Percentiles rank a stretch among this genome's conserved stretches.
Evolutionary conservation across 2,329 filamentous ascomycete species (phyloP).

Genomic region (Teratosphaeria gauchensis): DNA sequence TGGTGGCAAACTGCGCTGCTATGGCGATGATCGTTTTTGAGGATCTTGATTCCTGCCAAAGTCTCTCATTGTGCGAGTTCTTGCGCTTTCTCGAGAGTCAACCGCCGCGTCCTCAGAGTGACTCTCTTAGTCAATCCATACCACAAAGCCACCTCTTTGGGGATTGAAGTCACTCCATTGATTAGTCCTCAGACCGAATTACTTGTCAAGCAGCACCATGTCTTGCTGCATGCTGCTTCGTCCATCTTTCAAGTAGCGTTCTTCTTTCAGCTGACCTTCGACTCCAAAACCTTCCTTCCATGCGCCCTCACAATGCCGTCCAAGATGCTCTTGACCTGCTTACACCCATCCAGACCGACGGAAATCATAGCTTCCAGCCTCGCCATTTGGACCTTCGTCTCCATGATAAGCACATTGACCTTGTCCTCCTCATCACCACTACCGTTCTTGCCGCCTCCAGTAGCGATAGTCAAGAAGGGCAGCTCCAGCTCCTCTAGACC

Average conservation of each 20-base stretch:
- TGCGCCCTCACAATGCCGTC: constrained; percentile 69
- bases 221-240: not conserved
- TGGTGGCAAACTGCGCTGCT: no score
- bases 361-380: constrained; percentile 87
- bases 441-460: constrained; percentile 29
- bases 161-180: no score
- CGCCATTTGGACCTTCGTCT: constrained; percentile 74
- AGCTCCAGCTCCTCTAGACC: constrained; percentile 75
- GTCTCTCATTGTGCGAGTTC: no score
- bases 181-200: no score
- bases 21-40: no score
- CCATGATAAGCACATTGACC: constrained; percentile 72
- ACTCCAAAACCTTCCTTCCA: constrained; percentile 52
- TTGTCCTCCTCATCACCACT: constrained; percentile 42
- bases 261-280: constrained; percentile 9
- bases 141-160: no score
- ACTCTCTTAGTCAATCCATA: no score
- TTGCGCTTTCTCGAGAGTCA: no score
- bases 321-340: constrained; percentile 69
- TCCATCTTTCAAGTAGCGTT: not conserved
- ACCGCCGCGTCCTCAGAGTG: no score
- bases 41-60: no score
- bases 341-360: constrained; percentile 85
- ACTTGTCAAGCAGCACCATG: not conserved
- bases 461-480: constrained; percentile 78